Conservation (phyloP, 805 yeast genomes). For the Geotrichum ghanense region DNA sequence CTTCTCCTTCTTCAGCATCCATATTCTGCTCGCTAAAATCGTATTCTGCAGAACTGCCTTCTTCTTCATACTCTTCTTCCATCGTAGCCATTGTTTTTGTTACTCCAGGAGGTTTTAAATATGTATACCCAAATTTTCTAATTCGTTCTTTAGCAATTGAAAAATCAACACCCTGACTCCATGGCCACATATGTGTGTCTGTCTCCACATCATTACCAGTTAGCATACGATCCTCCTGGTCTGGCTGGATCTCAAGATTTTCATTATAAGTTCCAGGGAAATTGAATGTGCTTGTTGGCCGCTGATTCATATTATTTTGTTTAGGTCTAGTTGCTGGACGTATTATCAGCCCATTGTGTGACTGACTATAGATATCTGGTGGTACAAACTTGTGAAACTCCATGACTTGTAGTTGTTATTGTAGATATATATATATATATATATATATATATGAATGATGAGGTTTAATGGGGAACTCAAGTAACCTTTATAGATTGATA, state of each 20-base stretch:
- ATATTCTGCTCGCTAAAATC: constrained; percentile 7
- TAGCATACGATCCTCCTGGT: background rate
- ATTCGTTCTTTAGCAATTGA: no score
- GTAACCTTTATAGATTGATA: no score
- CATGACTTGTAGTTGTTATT: no score
- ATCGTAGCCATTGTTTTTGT: constrained; percentile 36
- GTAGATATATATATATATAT: no score
- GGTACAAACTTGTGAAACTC: background rate
- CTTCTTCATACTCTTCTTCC: constrained; percentile 20
- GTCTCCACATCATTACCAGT: background rate
- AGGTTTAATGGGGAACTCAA: no score
- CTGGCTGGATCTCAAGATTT: background rate
- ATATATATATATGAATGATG: no score
- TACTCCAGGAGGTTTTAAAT: constrained; percentile 48
- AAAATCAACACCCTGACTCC: background rate
- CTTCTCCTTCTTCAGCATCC: constrained; percentile 5
- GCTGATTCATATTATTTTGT: background rate
- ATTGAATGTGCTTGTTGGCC: background rate
- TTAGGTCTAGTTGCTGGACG: background rate
- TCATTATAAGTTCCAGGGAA: background rate
- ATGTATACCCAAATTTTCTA: constrained; percentile 37
- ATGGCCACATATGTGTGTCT: background rate
- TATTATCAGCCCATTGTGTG: background rate
- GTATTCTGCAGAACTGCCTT: constrained; percentile 6
- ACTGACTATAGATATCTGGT: background rate